phyloP scores from a whole-genome alignment of 169 alveolate genomes.

The Plasmodium reichenowi region DNA sequence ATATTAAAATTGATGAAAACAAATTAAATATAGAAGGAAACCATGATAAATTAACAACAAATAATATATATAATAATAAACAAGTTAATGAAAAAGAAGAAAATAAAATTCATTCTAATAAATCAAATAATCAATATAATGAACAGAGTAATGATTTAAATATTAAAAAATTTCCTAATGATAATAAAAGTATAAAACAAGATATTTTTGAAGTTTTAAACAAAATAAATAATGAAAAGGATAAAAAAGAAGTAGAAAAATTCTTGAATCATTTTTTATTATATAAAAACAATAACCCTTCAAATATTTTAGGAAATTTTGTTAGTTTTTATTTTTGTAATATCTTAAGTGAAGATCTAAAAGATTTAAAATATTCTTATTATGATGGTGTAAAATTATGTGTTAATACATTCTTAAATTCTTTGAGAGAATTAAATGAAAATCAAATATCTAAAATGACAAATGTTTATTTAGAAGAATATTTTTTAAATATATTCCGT shows the following conservation, averaged over 20 bases:
- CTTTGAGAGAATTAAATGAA: constrained; percentile 64
- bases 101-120: background rate
- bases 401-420: constrained; percentile 56
- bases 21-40: background rate
- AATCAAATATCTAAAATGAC: constrained; percentile 66
- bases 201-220: constrained; percentile 64
- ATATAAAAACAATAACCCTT: constrained; percentile 50
- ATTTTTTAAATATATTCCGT: constrained; percentile 69
- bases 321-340: constrained; percentile 73
- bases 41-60: background rate
- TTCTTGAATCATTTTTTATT: constrained; percentile 53
- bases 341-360: constrained; percentile 67
- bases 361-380: constrained; percentile 45
- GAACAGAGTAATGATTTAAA: background rate
- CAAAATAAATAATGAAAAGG: constrained; percentile 18
- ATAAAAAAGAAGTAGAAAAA: constrained; percentile 61
- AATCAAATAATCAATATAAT: background rate
- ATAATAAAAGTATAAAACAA: constrained; percentile 6
- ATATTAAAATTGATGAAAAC: background rate
- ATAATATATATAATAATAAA: background rate
- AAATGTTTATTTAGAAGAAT: constrained; percentile 67
- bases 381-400: constrained; percentile 71
- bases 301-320: constrained; percentile 54
- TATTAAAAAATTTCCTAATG: background rate
- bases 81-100: background rate